A percentile compares a stretch with the other conserved stretches of the same genome.
Conservation (phyloP, 2,329 filamentous ascomycete species). For the Teratosphaeria nubilosa region DNA sequence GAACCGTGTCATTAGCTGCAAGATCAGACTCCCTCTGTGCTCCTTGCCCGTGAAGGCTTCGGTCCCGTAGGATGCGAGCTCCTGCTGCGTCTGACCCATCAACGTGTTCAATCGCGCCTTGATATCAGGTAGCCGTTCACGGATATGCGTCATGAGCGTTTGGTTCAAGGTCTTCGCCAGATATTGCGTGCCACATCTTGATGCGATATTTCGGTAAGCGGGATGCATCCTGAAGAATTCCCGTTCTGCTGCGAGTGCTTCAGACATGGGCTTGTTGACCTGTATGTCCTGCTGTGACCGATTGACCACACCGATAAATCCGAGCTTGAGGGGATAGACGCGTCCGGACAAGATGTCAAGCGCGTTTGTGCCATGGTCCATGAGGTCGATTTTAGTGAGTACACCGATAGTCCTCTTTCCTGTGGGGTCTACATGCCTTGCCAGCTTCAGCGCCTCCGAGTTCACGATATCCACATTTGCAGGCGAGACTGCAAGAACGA, state of each 20-base stretch:
- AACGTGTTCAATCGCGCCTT: constrained; percentile 94
- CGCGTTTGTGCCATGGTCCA: constrained; percentile 98
- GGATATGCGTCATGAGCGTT: constrained; percentile 92
- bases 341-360: constrained; percentile 94
- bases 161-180: constrained; percentile 90
- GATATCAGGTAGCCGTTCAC: constrained; percentile 91
- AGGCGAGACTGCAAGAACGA: constrained; percentile 89
- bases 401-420: constrained; percentile 93
- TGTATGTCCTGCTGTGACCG: constrained; percentile 97
- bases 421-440: constrained; percentile 90
- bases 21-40: constrained; percentile 84
- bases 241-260: constrained; percentile 77
- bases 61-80: constrained; percentile 93
- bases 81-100: constrained; percentile 99
- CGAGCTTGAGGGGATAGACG: constrained; percentile 92
- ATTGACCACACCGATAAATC: constrained; percentile 97
- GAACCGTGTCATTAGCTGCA: constrained; percentile 97
- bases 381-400: constrained; percentile 90
- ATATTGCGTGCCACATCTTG: constrained; percentile 84
- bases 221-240: constrained; percentile 98
- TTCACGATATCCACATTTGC: constrained; percentile 98
- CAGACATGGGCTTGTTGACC: constrained; percentile 85
- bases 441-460: constrained; percentile 92
- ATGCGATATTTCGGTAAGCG: constrained; percentile 92
- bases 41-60: constrained; percentile 97